Evolutionary conservation across 495 filamentous ascomycete genomes (phyloP).

Genomic region (Aspergillus biplanus): DNA sequence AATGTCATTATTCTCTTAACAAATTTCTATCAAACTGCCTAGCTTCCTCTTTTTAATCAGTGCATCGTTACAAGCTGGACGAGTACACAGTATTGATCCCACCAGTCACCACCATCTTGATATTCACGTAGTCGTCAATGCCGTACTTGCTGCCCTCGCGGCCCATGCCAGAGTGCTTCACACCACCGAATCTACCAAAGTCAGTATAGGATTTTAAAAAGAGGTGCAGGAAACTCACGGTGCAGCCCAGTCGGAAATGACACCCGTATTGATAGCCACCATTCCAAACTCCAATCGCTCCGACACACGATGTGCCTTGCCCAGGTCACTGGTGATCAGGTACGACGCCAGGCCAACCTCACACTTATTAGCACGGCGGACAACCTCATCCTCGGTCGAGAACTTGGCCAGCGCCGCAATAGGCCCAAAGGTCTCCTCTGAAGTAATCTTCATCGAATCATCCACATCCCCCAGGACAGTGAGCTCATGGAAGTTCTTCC

Average conservation of each 20-base stretch:
- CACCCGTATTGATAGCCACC: constrained; percentile 44
- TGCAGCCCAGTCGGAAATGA: constrained; percentile 28
- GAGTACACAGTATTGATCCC: constrained; percentile 49
- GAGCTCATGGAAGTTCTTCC: constrained; percentile 68
- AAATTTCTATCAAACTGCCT: background rate
- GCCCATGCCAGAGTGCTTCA: constrained; percentile 59
- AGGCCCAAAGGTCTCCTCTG: constrained; percentile 81
- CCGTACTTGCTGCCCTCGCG: constrained; percentile 75
- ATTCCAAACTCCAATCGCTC: constrained; percentile 68
- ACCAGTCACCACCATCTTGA: constrained; percentile 79
- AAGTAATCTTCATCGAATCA: constrained; percentile 66
- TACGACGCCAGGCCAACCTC: constrained; percentile 83
- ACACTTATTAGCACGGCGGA: constrained; percentile 68
- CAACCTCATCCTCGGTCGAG: constrained; percentile 75
- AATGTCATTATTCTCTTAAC: too few relatives aligned
- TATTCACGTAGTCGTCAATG: constrained; percentile 76
- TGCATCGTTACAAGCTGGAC: background rate
- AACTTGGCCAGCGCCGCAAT: constrained; percentile 75
- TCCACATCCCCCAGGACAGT: constrained; percentile 75
- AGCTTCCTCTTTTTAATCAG: background rate
- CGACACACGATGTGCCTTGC: constrained; percentile 67
- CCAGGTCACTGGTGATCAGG: constrained; percentile 69
- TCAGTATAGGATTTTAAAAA: too few relatives aligned
- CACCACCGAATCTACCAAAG: constrained; percentile 49
- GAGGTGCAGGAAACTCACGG: constrained; percentile 13